These are phyloP conservation scores for Globisporangium mamillatum DNA, from an alignment of 352 stramenopile species.

Conservation along the genomic window DNA sequence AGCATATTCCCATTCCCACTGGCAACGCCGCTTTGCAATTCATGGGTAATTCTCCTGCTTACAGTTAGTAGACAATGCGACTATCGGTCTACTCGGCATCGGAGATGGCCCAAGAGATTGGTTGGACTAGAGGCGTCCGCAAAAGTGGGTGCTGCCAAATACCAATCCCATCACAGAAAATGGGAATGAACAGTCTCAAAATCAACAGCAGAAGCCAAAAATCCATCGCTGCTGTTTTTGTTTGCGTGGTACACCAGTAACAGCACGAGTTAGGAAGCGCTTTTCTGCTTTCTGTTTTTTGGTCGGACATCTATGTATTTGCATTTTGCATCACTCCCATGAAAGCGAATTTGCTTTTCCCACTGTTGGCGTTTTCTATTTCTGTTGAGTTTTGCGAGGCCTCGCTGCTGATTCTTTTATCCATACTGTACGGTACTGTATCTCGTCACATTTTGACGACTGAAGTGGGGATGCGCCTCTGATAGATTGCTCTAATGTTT, in stretches of 20 bases:
- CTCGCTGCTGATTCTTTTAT: too few relatives aligned
- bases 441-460: too few relatives aligned
- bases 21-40: not conserved
- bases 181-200: not conserved
- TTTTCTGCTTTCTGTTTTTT: not conserved
- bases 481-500: too few relatives aligned
- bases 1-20: not conserved
- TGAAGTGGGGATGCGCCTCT: too few relatives aligned
- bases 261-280: not conserved
- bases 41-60: not conserved
- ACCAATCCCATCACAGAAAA: not conserved
- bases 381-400: too few relatives aligned
- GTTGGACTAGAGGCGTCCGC: not conserved
- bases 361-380: too few relatives aligned
- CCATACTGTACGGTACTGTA: too few relatives aligned
- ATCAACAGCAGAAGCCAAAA: not conserved
- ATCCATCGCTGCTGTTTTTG: not conserved
- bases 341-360: too few relatives aligned
- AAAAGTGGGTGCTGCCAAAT: not conserved
- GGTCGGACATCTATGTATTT: too few relatives aligned
- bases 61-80: not conserved
- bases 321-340: too few relatives aligned
- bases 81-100: not conserved
- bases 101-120: not conserved
- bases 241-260: not conserved